Evolutionary conservation across 352 stramenopile genomes (phyloP).

Genomic region (Thalassiosira livingstoniorum): DNA sequence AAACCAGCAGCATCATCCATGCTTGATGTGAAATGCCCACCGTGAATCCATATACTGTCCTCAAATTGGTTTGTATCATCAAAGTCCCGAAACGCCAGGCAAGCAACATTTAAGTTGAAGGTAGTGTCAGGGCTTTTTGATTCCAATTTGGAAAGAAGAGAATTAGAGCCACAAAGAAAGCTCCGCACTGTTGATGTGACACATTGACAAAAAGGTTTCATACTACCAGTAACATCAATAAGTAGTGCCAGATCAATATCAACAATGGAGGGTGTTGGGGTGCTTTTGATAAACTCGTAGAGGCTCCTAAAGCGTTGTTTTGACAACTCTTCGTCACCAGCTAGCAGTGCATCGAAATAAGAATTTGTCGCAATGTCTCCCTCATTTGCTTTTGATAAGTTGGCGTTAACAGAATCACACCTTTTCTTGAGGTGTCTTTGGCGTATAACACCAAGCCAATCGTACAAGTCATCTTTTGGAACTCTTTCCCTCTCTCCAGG

Average conservation of each 20-base stretch:
- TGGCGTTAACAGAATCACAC: constrained; percentile 54
- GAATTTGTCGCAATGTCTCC: constrained; percentile 60
- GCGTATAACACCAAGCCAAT: constrained; percentile 59
- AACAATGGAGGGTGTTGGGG: constrained; percentile 52
- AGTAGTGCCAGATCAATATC: constrained; percentile 64
- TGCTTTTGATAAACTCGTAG: constrained; percentile 69
- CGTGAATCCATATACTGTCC: constrained; percentile 45
- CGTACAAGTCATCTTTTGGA: constrained; percentile 65
- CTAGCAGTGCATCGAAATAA: constrained; percentile 76
- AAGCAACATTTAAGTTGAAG: constrained; percentile 62
- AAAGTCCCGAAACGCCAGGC: constrained; percentile 67
- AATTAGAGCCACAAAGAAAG: constrained; percentile 52
- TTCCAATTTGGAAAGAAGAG: constrained; percentile 51
- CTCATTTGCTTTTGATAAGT: constrained; percentile 63
- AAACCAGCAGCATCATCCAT: constrained; percentile 25
- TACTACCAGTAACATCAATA: constrained; percentile 72
- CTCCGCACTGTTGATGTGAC: constrained; percentile 50
- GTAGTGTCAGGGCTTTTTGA: constrained; percentile 68
- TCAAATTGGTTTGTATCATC: constrained; percentile 69
- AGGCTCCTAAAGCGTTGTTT: too few relatives aligned
- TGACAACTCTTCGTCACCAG: constrained; percentile 52
- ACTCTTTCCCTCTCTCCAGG: constrained; percentile 50
- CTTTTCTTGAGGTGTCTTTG: constrained; percentile 44
- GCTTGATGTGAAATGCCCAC: constrained; percentile 65
- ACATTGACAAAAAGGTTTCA: constrained; percentile 54